Evolutionary conservation across 176 grass and related monocot species (phyloP).

Genomic region (Musa acuminata): DNA sequence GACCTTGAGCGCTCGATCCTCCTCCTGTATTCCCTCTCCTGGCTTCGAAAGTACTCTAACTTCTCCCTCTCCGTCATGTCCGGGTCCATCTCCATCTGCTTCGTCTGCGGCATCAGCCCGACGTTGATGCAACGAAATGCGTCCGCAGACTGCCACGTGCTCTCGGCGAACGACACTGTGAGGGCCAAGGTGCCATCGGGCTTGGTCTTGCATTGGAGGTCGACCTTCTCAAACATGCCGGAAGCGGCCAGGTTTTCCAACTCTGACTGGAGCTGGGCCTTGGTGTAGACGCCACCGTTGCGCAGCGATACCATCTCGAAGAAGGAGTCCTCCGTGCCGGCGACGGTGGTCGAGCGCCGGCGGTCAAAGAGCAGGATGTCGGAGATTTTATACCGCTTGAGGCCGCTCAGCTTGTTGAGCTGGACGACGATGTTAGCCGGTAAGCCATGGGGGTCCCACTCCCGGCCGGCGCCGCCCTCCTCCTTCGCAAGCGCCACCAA

Average conservation of each 20-base stretch:
- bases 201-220: conserved; percentile 81
- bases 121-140: conserved; percentile 94
- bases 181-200: conserved; percentile 72
- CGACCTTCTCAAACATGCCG: conserved; percentile 91
- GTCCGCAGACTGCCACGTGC: conserved; percentile 69
- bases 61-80: conserved; percentile 92
- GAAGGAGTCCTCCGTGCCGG: conserved; percentile 79
- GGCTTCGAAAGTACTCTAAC: conserved; percentile 69
- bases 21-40: conserved; percentile 81
- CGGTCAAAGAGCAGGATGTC: conserved; percentile 81
- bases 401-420: conserved; percentile 71
- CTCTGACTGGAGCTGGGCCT: conserved; percentile 80
- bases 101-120: conserved; percentile 69
- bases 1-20: conserved; percentile 55
- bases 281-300: conserved; percentile 84
- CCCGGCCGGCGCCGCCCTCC: conserved; percentile 23
- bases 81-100: conserved; percentile 63
- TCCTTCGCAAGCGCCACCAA: conserved; percentile 52
- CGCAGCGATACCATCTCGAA: conserved; percentile 92
- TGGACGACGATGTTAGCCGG: conserved; percentile 63
- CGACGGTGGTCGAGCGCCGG: conserved; percentile 16
- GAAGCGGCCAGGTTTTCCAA: conserved; percentile 75
- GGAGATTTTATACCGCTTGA: conserved; percentile 87
- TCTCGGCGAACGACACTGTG: conserved; percentile 74
- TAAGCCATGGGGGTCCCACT: conserved; percentile 87